Percentiles rank a stretch among this genome's conserved stretches.
Evolutionary conservation across 1,139 yeast genomes (phyloP).

Genomic region (Geotrichum citri-aurantii): DNA sequence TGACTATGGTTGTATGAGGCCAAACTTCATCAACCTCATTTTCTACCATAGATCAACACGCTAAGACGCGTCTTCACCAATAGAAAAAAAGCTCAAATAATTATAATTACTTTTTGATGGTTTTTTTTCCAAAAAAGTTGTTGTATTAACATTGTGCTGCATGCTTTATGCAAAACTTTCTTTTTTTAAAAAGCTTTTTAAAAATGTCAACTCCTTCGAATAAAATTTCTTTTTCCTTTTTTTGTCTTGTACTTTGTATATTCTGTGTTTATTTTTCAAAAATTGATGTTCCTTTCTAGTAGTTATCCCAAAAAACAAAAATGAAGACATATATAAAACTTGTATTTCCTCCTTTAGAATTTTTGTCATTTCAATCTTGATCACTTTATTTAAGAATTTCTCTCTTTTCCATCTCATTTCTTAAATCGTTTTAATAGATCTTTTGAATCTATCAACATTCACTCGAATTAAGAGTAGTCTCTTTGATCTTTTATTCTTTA

Average conservation of each 20-base stretch:
- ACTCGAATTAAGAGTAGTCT: neutral
- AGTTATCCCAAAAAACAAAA: neutral
- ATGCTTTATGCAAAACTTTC: neutral
- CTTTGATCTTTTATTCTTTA: neutral
- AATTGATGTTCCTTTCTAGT: neutral
- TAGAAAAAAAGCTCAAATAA: neutral
- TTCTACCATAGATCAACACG: neutral
- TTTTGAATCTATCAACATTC: neutral
- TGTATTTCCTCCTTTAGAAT: neutral
- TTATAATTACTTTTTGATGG: neutral
- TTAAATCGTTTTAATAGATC: neutral
- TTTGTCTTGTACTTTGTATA: neutral
- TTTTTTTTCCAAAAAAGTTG: no score
- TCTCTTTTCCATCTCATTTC: neutral
- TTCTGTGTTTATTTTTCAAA: neutral
- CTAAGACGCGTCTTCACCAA: neutral
- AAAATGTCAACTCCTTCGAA: neutral
- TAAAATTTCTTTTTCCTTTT: neutral
- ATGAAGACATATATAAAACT: neutral
- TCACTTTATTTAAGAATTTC: no score
- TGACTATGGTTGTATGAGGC: neutral
- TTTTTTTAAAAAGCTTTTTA: neutral
- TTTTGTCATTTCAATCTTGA: no score
- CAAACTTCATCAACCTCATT: neutral
- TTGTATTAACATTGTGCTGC: neutral